Conservation (phyloP, 2,329 filamentous ascomycete genomes). For the Cladorrhinum sp. region DNA sequence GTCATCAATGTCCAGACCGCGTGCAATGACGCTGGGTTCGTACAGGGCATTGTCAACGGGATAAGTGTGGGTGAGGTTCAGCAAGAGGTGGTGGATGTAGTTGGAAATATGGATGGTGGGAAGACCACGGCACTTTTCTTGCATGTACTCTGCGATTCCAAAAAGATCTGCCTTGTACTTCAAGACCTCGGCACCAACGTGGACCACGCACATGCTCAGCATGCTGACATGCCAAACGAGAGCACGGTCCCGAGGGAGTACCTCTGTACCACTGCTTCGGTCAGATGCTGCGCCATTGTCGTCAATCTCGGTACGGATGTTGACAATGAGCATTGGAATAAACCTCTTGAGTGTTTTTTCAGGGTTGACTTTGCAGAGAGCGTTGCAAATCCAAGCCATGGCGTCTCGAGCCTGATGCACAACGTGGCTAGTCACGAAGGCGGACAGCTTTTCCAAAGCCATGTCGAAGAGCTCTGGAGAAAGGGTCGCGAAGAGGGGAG, state of each 20-base stretch:
- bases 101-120: conserved; percentile 96
- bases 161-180: conserved; percentile 87
- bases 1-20: conserved; percentile 71
- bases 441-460: conserved; percentile 84
- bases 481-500: conserved; percentile 82
- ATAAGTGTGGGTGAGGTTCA: conserved; percentile 93
- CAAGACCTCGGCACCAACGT: conserved; percentile 86
- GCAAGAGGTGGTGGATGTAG: conserved; percentile 91
- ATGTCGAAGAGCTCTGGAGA: conserved; percentile 93
- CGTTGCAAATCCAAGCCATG: conserved; percentile 98
- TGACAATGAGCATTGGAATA: conserved; percentile 83
- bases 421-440: conserved; percentile 89
- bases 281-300: conserved; percentile 95
- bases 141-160: conserved; percentile 92
- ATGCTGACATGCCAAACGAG: conserved; percentile 97
- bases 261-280: conserved; percentile 87
- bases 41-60: conserved; percentile 86
- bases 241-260: conserved; percentile 85
- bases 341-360: conserved; percentile 90
- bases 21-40: conserved; percentile 69
- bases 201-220: conserved; percentile 96
- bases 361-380: conserved; percentile 91
- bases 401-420: conserved; percentile 96
- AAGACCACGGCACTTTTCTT: conserved; percentile 88
- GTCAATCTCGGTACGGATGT: conserved; percentile 94